Percentiles rank a stretch among this genome's conserved stretches.
phyloP scores from a whole-genome alignment of 495 filamentous ascomycete species.

The Barbatosphaeria neglecta region DNA sequence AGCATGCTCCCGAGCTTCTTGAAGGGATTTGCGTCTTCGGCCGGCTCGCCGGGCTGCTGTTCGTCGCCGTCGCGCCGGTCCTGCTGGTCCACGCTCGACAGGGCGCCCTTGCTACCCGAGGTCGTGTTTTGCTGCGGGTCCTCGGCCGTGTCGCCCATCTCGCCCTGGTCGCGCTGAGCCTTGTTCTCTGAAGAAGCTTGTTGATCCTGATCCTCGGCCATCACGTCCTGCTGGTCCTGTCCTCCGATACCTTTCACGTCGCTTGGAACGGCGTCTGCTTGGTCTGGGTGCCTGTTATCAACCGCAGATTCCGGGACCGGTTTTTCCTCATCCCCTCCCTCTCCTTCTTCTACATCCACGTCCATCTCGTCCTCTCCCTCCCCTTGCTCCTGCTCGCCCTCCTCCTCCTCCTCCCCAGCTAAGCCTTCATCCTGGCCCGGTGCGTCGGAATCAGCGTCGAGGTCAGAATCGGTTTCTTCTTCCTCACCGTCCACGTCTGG shows the following conservation, averaged over 20 bases:
- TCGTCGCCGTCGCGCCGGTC: conserved; percentile 30
- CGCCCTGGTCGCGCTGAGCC: conserved; percentile 35
- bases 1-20: conserved; percentile 87
- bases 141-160: conserved; percentile 32
- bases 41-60: conserved; percentile 31
- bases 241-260: conserved; percentile 48
- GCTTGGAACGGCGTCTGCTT: conserved; percentile 57
- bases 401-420: conserved; percentile 6
- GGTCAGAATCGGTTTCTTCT: conserved; percentile 18
- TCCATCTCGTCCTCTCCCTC: conserved; percentile 34
- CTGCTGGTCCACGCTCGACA: conserved; percentile 41
- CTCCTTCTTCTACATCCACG: conserved; percentile 16
- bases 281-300: conserved; percentile 40
- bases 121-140: conserved; percentile 41
- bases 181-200: conserved; percentile 21
- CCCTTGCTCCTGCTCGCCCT: conserved; percentile 12
- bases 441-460: conserved; percentile 13
- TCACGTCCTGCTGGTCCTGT: conserved; percentile 41
- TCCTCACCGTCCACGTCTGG: conserved; percentile 25
- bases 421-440: conserved; percentile 1
- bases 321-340: conserved; percentile 20
- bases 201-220: conserved; percentile 29
- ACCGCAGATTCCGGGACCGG: conserved; percentile 15
- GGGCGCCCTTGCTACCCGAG: conserved; percentile 35
- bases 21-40: conserved; percentile 58